These are phyloP conservation scores for Colletotrichum viniferum DNA, from an alignment of 2,329 filamentous ascomycete genomes.

Conservation along the genomic window DNA sequence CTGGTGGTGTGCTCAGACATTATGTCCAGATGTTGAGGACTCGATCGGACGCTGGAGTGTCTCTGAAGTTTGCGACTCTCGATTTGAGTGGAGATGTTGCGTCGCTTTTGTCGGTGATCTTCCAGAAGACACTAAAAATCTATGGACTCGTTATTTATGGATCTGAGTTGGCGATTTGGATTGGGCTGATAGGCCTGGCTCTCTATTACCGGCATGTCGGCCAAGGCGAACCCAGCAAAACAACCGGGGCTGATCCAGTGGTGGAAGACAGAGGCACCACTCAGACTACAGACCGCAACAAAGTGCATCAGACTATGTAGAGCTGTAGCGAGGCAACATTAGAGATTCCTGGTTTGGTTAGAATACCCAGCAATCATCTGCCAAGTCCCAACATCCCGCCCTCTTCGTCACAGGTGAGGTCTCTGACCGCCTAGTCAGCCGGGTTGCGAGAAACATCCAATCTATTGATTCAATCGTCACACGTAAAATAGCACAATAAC, in stretches of 20 bases:
- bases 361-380: neutral
- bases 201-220: neutral
- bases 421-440: neutral
- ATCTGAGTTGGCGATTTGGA: neutral
- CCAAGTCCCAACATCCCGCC: neutral
- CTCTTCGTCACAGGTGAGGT: neutral
- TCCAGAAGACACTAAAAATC: neutral
- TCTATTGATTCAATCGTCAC: neutral
- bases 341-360: neutral
- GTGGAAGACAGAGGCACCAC: neutral
- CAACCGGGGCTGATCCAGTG: neutral
- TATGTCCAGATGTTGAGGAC: neutral
- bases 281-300: neutral
- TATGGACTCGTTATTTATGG: neutral
- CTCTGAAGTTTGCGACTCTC: neutral
- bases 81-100: neutral
- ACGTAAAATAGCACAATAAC: neutral
- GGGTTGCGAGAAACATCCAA: neutral
- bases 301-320: neutral
- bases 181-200: neutral
- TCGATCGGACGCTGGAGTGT: neutral
- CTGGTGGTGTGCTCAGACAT: neutral
- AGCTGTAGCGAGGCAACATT: rapidly evolving
- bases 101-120: neutral
- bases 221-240: neutral